Conservation (phyloP, 192 early-diverging fungal genomes). For the Paraglomus occultum region DNA sequence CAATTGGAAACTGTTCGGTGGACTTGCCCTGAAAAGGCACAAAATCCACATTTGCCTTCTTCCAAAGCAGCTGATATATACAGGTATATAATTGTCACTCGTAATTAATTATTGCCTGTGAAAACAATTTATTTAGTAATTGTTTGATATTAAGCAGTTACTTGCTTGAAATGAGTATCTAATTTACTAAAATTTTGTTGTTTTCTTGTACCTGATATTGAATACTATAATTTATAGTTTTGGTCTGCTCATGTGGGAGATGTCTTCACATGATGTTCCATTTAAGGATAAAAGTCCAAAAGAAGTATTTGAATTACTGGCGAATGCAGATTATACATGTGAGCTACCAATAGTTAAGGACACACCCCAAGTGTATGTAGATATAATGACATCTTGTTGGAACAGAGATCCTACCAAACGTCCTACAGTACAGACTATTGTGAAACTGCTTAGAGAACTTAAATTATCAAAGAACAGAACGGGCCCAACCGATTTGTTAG, state of each 20-base stretch:
- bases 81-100: no score
- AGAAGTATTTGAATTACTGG: neutral
- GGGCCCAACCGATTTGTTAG: no score
- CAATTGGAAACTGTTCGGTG: no score
- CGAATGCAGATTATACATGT: neutral
- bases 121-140: no score
- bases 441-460: neutral
- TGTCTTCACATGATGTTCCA: neutral
- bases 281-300: neutral
- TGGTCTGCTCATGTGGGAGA: constrained; percentile 15
- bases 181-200: no score
- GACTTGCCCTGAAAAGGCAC: no score
- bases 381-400: constrained; percentile 11
- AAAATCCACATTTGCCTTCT: no score
- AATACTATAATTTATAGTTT: neutral
- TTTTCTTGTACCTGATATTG: no score
- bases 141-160: no score
- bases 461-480: neutral
- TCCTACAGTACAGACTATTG: neutral
- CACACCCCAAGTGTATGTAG: constrained; percentile 3
- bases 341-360: neutral
- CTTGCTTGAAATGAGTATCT: no score
- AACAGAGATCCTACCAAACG: neutral
- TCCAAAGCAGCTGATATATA: no score
- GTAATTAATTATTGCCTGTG: no score